Conservation (phyloP, 129 eudicot genomes). For the Centrapalus pauciflorus region DNA sequence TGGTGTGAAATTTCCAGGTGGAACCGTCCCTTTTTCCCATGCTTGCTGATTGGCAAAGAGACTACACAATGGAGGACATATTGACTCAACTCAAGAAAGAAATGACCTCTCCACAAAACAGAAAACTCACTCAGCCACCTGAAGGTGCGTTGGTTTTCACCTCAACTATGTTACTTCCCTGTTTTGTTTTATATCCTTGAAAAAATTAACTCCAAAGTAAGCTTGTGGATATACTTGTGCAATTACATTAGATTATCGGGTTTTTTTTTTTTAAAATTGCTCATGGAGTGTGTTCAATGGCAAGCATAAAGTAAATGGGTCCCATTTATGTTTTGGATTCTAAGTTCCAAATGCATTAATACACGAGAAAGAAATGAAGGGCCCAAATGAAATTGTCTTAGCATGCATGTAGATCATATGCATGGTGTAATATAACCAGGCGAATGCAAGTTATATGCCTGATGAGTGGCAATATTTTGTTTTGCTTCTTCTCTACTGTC, state of each 20-base stretch:
- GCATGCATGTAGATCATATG: background rate
- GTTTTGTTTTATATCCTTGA: background rate
- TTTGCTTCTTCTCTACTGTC: background rate
- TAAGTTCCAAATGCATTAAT: background rate
- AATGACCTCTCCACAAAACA: conserved; percentile 72
- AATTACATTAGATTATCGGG: background rate
- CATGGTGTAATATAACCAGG: background rate
- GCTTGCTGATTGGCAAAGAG: conserved; percentile 79
- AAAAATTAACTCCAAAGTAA: background rate
- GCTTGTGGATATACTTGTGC: background rate
- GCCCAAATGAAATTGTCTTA: background rate
- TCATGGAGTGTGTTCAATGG: background rate
- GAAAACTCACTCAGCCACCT: conserved; percentile 75
- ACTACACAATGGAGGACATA: conserved; percentile 82
- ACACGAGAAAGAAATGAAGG: background rate
- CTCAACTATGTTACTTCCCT: background rate
- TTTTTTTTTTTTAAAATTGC: background rate
- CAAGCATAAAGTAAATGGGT: background rate
- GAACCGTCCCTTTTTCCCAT: conserved; percentile 71
- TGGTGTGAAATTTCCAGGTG: conserved; percentile 41
- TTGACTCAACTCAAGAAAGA: conserved; percentile 67
- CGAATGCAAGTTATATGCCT: background rate
- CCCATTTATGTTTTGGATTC: background rate
- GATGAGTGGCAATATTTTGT: background rate
- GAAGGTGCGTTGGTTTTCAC: conserved; percentile 41